phyloP scores from a whole-genome alignment of 805 yeast species.

The Kazachstania martiniae region DNA sequence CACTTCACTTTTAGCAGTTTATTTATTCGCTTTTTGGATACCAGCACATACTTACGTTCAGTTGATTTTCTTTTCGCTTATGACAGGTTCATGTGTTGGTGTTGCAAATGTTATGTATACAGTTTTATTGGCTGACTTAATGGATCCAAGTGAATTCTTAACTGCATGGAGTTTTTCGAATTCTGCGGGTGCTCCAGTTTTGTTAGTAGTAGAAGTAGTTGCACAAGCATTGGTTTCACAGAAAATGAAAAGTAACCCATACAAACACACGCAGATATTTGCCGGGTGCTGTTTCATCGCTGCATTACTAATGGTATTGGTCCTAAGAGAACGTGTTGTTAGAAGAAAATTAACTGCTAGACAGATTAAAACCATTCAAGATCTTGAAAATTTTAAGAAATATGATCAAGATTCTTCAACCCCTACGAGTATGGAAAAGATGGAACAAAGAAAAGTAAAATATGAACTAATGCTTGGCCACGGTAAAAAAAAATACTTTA shows the following conservation, averaged over 20 bases:
- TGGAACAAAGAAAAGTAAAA: constrained; percentile 9
- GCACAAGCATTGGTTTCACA: constrained; percentile 37
- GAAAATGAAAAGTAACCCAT: constrained; percentile 31
- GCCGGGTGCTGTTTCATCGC: constrained; percentile 40
- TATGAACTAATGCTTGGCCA: constrained; percentile 12
- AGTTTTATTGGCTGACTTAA: constrained; percentile 33
- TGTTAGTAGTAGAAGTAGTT: constrained; percentile 41
- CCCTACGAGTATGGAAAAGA: no score
- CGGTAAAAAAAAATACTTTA: constrained; percentile 12
- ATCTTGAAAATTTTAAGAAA: constrained; percentile 1
- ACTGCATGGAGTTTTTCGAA: constrained; percentile 31
- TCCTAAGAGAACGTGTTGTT: constrained; percentile 44
- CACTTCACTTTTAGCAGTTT: constrained; percentile 29
- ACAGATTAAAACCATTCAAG: constrained; percentile 2
- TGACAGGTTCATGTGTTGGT: constrained; percentile 36
- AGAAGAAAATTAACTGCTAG: constrained; percentile 27
- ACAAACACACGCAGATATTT: constrained; percentile 47
- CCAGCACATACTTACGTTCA: constrained; percentile 32
- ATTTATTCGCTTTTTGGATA: constrained; percentile 39
- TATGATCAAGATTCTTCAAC: constrained; percentile 2
- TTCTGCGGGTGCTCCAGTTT: constrained; percentile 21
- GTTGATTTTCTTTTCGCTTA: constrained; percentile 32
- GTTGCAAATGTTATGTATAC: constrained; percentile 34
- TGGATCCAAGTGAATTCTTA: constrained; percentile 29
- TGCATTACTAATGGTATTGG: constrained; percentile 33